These are phyloP conservation scores for Boletus eberwhitei DNA, from an alignment of 768 basidiomycete genomes.

Conservation along the genomic window DNA sequence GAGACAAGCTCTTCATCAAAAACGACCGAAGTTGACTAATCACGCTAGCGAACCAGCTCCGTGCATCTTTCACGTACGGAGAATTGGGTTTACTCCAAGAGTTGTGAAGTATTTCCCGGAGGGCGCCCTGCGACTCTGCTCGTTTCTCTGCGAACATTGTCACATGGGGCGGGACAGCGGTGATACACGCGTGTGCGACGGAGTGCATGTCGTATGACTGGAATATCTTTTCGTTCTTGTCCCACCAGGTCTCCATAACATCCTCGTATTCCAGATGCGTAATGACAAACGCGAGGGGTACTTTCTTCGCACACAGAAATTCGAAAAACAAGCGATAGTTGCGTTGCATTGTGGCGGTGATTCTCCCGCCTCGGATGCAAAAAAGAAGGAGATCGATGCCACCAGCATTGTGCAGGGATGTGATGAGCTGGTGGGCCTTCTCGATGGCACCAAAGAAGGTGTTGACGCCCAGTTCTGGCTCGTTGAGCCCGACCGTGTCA, in stretches of 20 bases:
- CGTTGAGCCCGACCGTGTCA: conserved; percentile 11
- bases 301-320: conserved; percentile 1
- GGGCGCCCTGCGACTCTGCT: neutral
- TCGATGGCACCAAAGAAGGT: neutral
- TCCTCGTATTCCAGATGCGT: neutral
- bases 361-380: neutral
- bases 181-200: conserved; percentile 5
- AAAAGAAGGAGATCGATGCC: conserved; percentile 10
- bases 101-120: neutral
- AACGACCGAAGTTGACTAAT: too few relatives aligned
- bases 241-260: conserved; percentile 8
- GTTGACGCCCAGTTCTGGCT: conserved; percentile 2
- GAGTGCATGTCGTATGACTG: neutral
- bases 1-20: too few relatives aligned
- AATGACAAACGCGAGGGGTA: conserved; percentile 7
- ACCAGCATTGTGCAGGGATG: neutral
- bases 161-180: neutral
- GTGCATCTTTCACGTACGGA: too few relatives aligned
- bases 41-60: too few relatives aligned
- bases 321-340: conserved; percentile 11
- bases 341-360: conserved; percentile 1
- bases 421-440: conserved; percentile 7
- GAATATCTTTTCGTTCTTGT: neutral
- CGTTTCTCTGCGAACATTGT: neutral
- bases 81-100: neutral